These are phyloP conservation scores for Cladophialophora chaetospira DNA, from an alignment of 2,329 filamentous ascomycete genomes.

Conservation along the genomic window DNA sequence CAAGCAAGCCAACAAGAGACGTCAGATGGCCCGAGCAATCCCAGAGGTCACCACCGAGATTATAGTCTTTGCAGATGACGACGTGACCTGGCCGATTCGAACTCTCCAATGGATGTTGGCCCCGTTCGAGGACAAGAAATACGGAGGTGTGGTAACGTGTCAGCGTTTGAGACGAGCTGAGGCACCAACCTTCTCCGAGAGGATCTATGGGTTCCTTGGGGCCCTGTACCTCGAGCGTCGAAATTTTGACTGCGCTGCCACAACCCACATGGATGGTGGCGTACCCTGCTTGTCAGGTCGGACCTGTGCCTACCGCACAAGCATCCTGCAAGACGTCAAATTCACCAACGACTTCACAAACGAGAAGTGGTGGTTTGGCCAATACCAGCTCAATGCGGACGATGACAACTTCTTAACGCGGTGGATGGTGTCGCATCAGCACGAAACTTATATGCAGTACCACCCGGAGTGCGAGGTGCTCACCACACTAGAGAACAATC, in stretches of 20 bases:
- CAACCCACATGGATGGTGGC: constrained; percentile 90
- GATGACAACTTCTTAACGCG: constrained; percentile 98
- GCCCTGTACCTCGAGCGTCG: constrained; percentile 89
- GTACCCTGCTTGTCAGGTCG: constrained; percentile 96
- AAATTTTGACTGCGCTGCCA: constrained; percentile 96
- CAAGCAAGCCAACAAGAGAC: constrained; percentile 88
- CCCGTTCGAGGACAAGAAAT: constrained; percentile 78
- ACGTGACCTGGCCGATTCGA: constrained; percentile 87
- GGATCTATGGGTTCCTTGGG: constrained; percentile 84
- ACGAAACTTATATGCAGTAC: constrained; percentile 96
- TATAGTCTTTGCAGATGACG: constrained; percentile 92
- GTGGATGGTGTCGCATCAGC: constrained; percentile 88
- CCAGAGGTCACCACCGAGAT: constrained; percentile 80
- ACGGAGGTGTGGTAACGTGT: constrained; percentile 90
- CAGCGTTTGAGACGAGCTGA: constrained; percentile 77
- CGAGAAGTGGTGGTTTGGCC: constrained; percentile 76
- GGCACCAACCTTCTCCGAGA: constrained; percentile 59
- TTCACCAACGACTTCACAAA: constrained; percentile 90
- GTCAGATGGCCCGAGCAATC: constrained; percentile 89
- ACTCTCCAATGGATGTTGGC: constrained; percentile 90
- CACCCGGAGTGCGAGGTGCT: constrained; percentile 86
- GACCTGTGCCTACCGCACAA: constrained; percentile 86
- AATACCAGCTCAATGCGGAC: constrained; percentile 89
- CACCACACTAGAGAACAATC: constrained; percentile 86
- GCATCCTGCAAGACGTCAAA: constrained; percentile 80